These are phyloP conservation scores for Dipodascus albidus DNA, from an alignment of 805 yeast genomes.

Conservation along the genomic window DNA sequence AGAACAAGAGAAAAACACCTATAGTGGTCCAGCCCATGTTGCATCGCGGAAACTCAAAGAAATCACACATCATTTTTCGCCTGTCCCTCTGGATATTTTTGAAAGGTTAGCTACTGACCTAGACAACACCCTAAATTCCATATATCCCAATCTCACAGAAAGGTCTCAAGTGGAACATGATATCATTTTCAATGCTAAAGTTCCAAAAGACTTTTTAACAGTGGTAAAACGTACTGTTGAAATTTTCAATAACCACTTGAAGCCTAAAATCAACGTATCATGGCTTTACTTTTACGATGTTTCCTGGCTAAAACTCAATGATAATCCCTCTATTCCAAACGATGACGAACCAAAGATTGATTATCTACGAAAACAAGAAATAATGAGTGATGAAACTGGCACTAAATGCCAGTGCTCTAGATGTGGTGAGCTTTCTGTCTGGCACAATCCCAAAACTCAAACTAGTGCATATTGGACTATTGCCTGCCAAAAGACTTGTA, in stretches of 20 bases:
- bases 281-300: conserved; percentile 54
- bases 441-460: conserved; percentile 27
- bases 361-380: conserved; percentile 25
- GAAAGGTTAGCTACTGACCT: conserved; percentile 28
- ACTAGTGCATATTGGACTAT: conserved; percentile 37
- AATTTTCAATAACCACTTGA: conserved; percentile 33
- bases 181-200: conserved; percentile 47
- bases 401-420: conserved; percentile 37
- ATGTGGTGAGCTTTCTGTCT: conserved; percentile 39
- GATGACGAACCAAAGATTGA: conserved; percentile 18
- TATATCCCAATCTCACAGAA: conserved; percentile 22
- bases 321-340: conserved; percentile 10
- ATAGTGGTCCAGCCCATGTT: conserved; percentile 18
- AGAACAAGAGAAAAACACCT: conserved; percentile 16
- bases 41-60: conserved; percentile 20
- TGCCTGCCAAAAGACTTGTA: conserved; percentile 61
- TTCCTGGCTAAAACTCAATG: conserved; percentile 44
- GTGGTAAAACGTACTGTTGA: conserved; percentile 31
- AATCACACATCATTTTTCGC: conserved; percentile 15
- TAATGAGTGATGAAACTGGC: conserved; percentile 28
- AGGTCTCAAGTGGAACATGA: conserved; percentile 47
- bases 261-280: conserved; percentile 37
- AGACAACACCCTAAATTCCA: conserved; percentile 26
- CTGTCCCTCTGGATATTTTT: conserved; percentile 22
- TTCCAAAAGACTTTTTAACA: conserved; percentile 34